A percentile compares a stretch with the other conserved stretches of the same genome.
These are phyloP conservation scores for Lippia alba DNA, from an alignment of 305 asterid genomes.

Conservation along the genomic window DNA sequence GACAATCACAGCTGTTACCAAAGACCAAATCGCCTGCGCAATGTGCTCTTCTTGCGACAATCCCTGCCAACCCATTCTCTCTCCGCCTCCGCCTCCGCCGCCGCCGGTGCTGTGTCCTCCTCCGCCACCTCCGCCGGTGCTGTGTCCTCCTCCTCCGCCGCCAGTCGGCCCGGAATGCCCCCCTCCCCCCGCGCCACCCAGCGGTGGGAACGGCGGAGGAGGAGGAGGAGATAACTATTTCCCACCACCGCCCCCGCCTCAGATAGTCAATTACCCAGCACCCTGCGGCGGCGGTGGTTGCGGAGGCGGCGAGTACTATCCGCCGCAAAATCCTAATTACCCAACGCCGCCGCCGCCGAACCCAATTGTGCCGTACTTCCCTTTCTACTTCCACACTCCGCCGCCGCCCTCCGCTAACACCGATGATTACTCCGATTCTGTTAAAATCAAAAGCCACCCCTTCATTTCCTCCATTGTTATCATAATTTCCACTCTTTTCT, in stretches of 20 bases:
- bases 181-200: constrained; percentile 47
- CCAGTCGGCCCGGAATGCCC: constrained; percentile 29
- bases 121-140: constrained; percentile 47
- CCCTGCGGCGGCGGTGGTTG: constrained; percentile 32
- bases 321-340: constrained; percentile 41
- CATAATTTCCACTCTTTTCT: constrained; percentile 32
- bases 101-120: constrained; percentile 42
- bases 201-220: constrained; percentile 42
- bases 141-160: constrained; percentile 44
- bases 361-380: constrained; percentile 54
- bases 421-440: constrained; percentile 39
- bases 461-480: constrained; percentile 23
- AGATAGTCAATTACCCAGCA: constrained; percentile 41
- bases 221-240: constrained; percentile 40
- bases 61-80: constrained; percentile 65
- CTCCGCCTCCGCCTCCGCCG: constrained; percentile 50
- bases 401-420: constrained; percentile 36
- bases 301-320: constrained; percentile 40
- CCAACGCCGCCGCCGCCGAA: constrained; percentile 61
- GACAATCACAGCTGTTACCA: constrained; percentile 45
- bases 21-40: constrained; percentile 62
- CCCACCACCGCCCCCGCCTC: constrained; percentile 56
- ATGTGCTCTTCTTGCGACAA: constrained; percentile 76
- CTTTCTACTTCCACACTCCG: constrained; percentile 46
- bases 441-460: constrained; percentile 21